Evolutionary conservation across 2,329 filamentous ascomycete species (phyloP).

Genomic region (Ophiognomonia clavigignenti-juglandacearum): DNA sequence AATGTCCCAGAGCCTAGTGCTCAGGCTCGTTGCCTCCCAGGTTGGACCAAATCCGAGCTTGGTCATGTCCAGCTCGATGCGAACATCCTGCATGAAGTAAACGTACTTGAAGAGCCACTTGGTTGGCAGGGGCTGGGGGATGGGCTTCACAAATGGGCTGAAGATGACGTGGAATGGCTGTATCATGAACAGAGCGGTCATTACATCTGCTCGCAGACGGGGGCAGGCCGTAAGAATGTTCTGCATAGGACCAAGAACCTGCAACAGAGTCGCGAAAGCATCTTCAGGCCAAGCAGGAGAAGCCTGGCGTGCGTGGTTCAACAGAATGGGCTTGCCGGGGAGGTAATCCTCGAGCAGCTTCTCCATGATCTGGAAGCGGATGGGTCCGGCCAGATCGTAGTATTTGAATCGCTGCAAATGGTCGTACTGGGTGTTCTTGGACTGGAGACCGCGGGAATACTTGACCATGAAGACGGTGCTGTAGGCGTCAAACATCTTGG

Average conservation of each 20-base stretch:
- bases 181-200: slow-evolving; percentile 29
- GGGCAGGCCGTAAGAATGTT: slow-evolving; percentile 28
- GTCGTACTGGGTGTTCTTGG: background rate
- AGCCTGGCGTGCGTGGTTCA: slow-evolving; percentile 26
- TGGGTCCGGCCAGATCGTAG: slow-evolving; percentile 18
- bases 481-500: slow-evolving; percentile 14
- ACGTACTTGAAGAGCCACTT: slow-evolving; percentile 31
- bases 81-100: slow-evolving; percentile 30
- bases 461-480: slow-evolving; percentile 3
- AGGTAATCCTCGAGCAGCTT: slow-evolving; percentile 17
- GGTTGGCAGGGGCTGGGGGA: slow-evolving; percentile 30
- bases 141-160: slow-evolving; percentile 30
- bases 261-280: slow-evolving; percentile 27
- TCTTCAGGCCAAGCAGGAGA: slow-evolving; percentile 29
- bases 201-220: slow-evolving; percentile 31
- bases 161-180: slow-evolving; percentile 34
- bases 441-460: slow-evolving; percentile 3
- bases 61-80: slow-evolving; percentile 37
- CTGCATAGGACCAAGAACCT: slow-evolving; percentile 21
- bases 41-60: slow-evolving; percentile 28
- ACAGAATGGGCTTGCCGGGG: slow-evolving; percentile 19
- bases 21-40: slow-evolving; percentile 20
- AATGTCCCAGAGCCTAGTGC: slow-evolving; percentile 22
- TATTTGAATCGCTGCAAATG: slow-evolving; percentile 15
- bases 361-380: slow-evolving; percentile 21